A percentile compares a stretch with the other conserved stretches of the same genome.
Evolutionary conservation across 2,329 filamentous ascomycete genomes (phyloP).

Genomic region (Aspergillus texensis): DNA sequence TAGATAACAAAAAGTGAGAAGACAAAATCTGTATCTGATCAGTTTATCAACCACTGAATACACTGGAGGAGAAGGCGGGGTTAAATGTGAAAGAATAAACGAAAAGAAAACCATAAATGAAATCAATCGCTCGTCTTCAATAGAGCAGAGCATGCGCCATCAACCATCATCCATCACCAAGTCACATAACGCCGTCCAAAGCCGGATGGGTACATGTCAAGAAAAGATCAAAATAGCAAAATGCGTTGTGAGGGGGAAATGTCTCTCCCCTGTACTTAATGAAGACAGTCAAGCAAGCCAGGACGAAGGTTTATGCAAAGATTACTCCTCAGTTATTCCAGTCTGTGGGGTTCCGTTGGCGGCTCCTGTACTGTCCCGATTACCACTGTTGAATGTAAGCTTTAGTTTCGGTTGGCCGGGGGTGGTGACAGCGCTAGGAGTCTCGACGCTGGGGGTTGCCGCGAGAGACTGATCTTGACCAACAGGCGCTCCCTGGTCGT

Average conservation of each 20-base stretch:
- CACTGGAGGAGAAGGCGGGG: background rate
- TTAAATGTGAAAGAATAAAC: conserved; percentile 7
- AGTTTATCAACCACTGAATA: background rate
- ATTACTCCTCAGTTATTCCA: conserved; percentile 21
- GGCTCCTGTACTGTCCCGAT: conserved; percentile 37
- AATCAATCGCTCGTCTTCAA: conserved; percentile 21
- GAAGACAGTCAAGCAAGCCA: conserved; percentile 11
- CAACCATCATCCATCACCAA: conserved; percentile 26
- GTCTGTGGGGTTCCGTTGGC: conserved; percentile 29
- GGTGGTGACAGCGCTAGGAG: conserved; percentile 63
- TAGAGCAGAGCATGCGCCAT: conserved; percentile 26
- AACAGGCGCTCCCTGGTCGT: conserved; percentile 50
- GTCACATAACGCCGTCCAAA: conserved; percentile 28
- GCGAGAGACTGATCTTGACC: conserved; percentile 56
- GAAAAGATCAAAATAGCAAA: conserved; percentile 13
- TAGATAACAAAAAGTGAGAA: background rate
- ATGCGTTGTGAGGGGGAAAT: background rate
- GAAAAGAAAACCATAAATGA: conserved; percentile 11
- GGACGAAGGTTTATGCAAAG: conserved; percentile 13
- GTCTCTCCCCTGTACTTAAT: background rate
- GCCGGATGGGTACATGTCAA: conserved; percentile 21
- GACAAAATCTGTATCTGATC: background rate
- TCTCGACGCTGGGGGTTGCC: conserved; percentile 53
- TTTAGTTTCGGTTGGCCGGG: conserved; percentile 67
- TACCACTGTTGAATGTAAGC: conserved; percentile 59